Evolutionary conservation across 306 rosid species (phyloP), one percentile per base, ranked within the genome.

Genomic region (Quercus parvula): DNA sequence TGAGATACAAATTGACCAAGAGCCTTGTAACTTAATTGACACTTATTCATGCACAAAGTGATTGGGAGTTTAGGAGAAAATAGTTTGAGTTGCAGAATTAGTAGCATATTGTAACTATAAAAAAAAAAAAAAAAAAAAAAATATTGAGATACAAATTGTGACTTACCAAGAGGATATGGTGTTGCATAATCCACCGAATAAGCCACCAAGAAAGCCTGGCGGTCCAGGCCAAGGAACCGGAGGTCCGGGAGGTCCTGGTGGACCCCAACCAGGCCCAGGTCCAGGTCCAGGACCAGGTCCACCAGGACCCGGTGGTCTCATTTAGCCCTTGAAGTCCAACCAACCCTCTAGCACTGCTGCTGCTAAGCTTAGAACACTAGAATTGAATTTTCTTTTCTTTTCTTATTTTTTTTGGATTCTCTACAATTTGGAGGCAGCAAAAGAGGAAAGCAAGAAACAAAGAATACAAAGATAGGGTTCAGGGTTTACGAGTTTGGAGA

Each of bases 161-260:
- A 75, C 91, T 8, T 67, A 88, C 91, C 91, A 88, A 11, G 91
- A 85, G 73, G 87, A 85, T 31, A 85, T 6, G 75, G 87, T 3
- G 11, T 0, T 73, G 70, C 82, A 78, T 14, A 88, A 72, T 27
- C 83, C 84, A 22, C 59, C 51, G 62, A 85, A 78, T 5, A 88
- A 73, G 76, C 67, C 79, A 56, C 75, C 82, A 25, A 64, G 55
- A 73, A 38, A 0, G 58, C 79, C 46, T 11, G 57, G 70, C 4
- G 81, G 77, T 28, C 78, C 67, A 46, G 57, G 2, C 81, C 77
- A 28, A 0, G 44, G 44, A 7, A 0, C 71, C 0, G 83, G 81
- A 20, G 55, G 73, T 0, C 75, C 75, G 1, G 77, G 56, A 49
- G 82, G 86, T 59, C 79, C 84, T 10, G 86, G 78, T 28, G 75